Evolutionary conservation across 495 filamentous ascomycete species (phyloP), one percentile per base, ranked within the genome.

Genomic region (Xylaria bambusicola): DNA sequence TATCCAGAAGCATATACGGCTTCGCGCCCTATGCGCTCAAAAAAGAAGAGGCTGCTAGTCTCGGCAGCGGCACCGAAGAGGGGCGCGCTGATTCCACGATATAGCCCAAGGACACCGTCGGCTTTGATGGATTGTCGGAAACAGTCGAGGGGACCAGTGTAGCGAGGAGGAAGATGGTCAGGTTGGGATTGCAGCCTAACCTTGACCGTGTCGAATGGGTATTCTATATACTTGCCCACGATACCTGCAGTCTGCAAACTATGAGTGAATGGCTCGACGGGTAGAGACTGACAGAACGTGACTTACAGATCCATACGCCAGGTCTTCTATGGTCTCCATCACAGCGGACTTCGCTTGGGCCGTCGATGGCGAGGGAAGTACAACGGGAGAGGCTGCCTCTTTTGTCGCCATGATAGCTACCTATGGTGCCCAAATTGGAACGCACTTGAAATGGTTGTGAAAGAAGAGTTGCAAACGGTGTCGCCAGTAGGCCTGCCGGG

Each of bases 201-300:
- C 79, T 99, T 99, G 65, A 99, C 88, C 0, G 95, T 99, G 77
- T 99, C 95, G 73, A 98, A 98, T 29, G 95, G 95, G 71, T 95
- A 99, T 68, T 99, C 95, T 66, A 99, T 91, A 62, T 90, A 84
- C 78, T 99, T 99, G 60, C 94, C 95, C 21, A 89, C 88, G 56
- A 94, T 87, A 58, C 95, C 95, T 40, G 93, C 93, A 23, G 85
- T 72, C 90, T 92, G 63, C 7, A 7, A 15, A 23, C 15, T 60
- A 46, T 60, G 27, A 60, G 49, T 20, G 24, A 12, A 21, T 20
- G 57, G 27, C 12, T 52, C 35, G 9, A 24, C 35, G 29, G 10
- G 27, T 2, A 0, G 18, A 52, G 13, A n/a, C 9, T n/a, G 31
- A 24, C 8, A 5, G 40, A 27, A 23, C 29, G 40, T 20, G 49